These are phyloP conservation scores for Eutrema yunnanense DNA, from an alignment of 345 rosid genomes.

Conservation along the genomic window DNA sequence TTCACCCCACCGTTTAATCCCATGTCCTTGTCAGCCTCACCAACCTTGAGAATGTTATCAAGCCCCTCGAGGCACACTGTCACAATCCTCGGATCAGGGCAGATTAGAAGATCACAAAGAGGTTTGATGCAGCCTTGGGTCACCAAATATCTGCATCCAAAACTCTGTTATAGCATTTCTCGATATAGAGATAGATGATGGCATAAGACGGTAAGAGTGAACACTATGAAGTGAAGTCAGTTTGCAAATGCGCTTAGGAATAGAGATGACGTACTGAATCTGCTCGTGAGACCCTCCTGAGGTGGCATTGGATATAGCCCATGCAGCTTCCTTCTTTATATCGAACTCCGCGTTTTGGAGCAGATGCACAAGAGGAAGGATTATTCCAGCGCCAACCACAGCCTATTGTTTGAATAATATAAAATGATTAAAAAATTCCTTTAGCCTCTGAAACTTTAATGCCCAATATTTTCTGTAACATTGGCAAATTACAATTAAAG, in stretches of 20 bases:
- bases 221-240: conserved; percentile 10
- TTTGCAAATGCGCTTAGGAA: background rate
- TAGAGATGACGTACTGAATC: conserved; percentile 48
- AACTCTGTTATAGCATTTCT: conserved; percentile 7
- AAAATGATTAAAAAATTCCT: background rate
- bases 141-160: conserved; percentile 53
- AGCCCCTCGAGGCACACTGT: conserved; percentile 86
- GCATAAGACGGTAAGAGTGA: background rate
- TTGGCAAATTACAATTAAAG: background rate
- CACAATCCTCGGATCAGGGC: conserved; percentile 81
- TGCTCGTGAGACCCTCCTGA: conserved; percentile 87
- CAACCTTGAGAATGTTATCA: conserved; percentile 74
- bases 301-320: conserved; percentile 89
- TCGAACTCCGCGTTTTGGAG: conserved; percentile 81
- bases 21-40: conserved; percentile 72
- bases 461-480: background rate
- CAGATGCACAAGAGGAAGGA: conserved; percentile 68
- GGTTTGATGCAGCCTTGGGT: conserved; percentile 78
- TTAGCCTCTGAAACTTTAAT: background rate
- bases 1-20: conserved; percentile 53
- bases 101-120: conserved; percentile 68
- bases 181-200: background rate
- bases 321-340: conserved; percentile 84
- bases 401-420: conserved; percentile 40
- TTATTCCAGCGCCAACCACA: conserved; percentile 59